These are phyloP conservation scores for Calonectria henricotiae DNA, from an alignment of 2,329 filamentous ascomycete species.

Conservation along the genomic window DNA sequence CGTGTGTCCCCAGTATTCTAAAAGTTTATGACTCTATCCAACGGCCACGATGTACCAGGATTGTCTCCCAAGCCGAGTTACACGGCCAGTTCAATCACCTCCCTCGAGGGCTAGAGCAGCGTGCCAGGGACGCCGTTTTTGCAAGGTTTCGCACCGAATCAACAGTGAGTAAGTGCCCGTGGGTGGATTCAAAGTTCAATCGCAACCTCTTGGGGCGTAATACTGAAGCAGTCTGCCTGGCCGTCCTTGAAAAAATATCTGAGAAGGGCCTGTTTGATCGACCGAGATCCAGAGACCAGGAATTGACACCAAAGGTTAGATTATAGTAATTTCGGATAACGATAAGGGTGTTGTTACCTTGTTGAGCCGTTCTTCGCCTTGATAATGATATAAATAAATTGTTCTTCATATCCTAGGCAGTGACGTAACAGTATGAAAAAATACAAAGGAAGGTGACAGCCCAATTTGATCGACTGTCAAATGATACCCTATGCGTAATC, in stretches of 20 bases:
- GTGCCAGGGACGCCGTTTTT: slow-evolving; percentile 37
- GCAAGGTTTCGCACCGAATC: slow-evolving; percentile 25
- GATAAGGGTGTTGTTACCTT: no score
- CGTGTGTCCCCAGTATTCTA: slow-evolving; percentile 21
- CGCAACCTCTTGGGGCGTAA: slow-evolving; percentile 29
- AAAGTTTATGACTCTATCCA: slow-evolving; percentile 33
- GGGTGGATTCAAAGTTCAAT: slow-evolving; percentile 39
- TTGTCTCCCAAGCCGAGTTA: slow-evolving; percentile 32
- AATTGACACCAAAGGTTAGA: not conserved
- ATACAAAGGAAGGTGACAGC: no score
- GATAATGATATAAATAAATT: no score
- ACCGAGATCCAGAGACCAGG: not conserved
- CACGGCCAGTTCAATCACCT: slow-evolving; percentile 35
- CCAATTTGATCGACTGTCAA: no score
- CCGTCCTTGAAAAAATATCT: not conserved
- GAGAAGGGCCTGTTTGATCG: not conserved
- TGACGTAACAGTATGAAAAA: no score
- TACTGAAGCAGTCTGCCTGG: not conserved
- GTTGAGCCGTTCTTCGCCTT: no score
- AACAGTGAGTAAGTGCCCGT: slow-evolving; percentile 37
- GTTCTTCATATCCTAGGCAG: no score
- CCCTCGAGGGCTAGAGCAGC: slow-evolving; percentile 23
- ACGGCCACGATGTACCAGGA: slow-evolving; percentile 25
- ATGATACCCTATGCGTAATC: no score
- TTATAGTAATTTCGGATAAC: not conserved